Base-by-base conservation (phyloP, 2,329 filamentous ascomycete species). In the Neofusicoccum cordaticola region DNA sequence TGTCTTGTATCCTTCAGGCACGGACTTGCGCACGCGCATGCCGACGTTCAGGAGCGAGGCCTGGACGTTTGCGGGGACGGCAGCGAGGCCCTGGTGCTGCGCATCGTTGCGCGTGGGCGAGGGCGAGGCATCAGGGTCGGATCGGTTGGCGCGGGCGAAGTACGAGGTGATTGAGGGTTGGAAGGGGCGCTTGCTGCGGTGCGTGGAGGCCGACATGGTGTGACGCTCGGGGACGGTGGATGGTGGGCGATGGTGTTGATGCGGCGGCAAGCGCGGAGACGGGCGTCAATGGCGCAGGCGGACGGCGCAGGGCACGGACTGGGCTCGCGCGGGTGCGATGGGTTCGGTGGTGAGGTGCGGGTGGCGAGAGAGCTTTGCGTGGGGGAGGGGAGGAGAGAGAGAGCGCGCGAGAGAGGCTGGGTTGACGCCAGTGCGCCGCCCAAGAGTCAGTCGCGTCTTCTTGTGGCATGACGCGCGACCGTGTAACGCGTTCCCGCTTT, bases 1-100 rank as follows among this genome's bases (percentile, higher is more conserved):
- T 1, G 91, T 96, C 81, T 96, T 96, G 84, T 97, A 97, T 66
- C 94, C 94, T 75, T 97, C 93, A 0, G 92, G 90, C 7, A 98
- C 90, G 11, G 91, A 91, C 80, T 98, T 98, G 74, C 94, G 90
- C 58, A 98, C 85, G 27, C 94, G 89, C 93, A 97, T 97, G 71
- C 94, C 94, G 68, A 98, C 94, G 71, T 85, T 91, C 47, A 97
- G 83, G n/a, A 98, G 88, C 67, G 90, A 90, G 41, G 93, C 85
- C 77, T 97, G 92, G 37, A 96, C 83, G 7, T 82, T 82, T 27
- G 83, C 77, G 1, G 91, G 88, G 13, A 93, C 81, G 3, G 75
- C 71, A 70, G 65, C 50, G 69, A 69, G 22, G 63, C 61, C 41
- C 45, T 61, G 37, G 17, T 35, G 41, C 58, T 37, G 22, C 11